Percentiles rank a stretch among this genome's conserved stretches.
Conservation (phyloP, 2,329 filamentous ascomycete species). For the Helotiales sp. region DNA sequence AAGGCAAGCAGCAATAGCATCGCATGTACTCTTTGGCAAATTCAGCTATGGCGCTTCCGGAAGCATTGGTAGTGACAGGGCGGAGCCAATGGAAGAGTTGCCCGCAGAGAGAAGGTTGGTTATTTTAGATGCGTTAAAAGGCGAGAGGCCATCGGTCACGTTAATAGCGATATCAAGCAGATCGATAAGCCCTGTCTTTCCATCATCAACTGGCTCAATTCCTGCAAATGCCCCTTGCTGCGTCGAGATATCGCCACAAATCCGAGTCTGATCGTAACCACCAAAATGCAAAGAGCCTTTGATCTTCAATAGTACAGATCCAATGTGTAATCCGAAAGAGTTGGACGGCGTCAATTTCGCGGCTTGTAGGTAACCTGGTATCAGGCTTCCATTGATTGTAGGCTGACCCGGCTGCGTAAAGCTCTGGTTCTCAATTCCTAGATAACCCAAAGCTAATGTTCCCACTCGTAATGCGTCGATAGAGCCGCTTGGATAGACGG, state of each 20-base stretch:
- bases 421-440: constrained; percentile 15
- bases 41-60: constrained; percentile 34
- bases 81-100: constrained; percentile 13
- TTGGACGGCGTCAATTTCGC: constrained; percentile 11
- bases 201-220: background rate
- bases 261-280: constrained; percentile 20
- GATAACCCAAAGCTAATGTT: constrained; percentile 12
- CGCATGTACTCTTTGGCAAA: constrained; percentile 32
- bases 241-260: constrained; percentile 14
- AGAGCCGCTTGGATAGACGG: constrained; percentile 11
- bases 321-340: constrained; percentile 24
- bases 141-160: constrained; percentile 14
- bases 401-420: background rate
- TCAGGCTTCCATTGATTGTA: constrained; percentile 4
- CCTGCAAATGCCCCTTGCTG: constrained; percentile 6
- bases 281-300: constrained; percentile 19
- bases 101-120: constrained; percentile 11
- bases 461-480: constrained; percentile 11
- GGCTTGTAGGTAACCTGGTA: constrained; percentile 8
- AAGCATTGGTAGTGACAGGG: constrained; percentile 9
- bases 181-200: constrained; percentile 9
- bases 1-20: constrained; percentile 34
- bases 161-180: constrained; percentile 20
- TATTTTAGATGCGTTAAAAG: constrained; percentile 7
- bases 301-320: constrained; percentile 13